Evolutionary conservation across 805 yeast genomes (phyloP), one percentile per base, ranked within the genome.

Genomic region (Candida germanica): DNA sequence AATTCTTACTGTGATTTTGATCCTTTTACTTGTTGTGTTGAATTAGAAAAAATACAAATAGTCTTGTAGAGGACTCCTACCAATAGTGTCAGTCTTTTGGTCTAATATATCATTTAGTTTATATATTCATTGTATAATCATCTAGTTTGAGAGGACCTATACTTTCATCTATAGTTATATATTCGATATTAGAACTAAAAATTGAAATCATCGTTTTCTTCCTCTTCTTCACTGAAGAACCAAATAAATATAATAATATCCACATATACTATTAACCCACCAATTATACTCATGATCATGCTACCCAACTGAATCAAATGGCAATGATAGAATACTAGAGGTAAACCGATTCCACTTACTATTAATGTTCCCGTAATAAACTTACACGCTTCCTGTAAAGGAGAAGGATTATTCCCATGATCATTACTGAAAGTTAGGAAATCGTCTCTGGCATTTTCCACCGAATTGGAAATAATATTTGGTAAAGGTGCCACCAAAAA

Each of bases 401-500:
- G 49, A 27, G 62, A 48, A 5, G 71, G 66, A 15, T 54, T 56
- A 37, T 56, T 57, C 15, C 58, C 64, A 36, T 58, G 65, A 46
- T 61, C 63, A 38, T 64, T 66, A 46, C 64, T 64, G 48, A 67
- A 66, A 3, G 71, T 67, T 33, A 68, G 56, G 47, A 68, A 68
- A 43, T 64, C 69, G 50, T 68, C 73, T 34, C 70, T 43, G 31
- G 57, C 46, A 39, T 47, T 59, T 32, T 66, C 72, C 20, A 67
- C 57, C 9, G 65, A 49, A 35, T 56, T 53, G 34, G 63, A 59
- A 16, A 65, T 44, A 33, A 67, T 64, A 41, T 67, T 68, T 29
- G 73, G 73, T 43, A 68, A 57, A 11, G 73, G 73, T 5, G 73
- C 73, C 31, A 65, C 36, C 36, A 68, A 58, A 47, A 66, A 68